phyloP scores from a whole-genome alignment of 2,329 filamentous ascomycete genomes.

The Penicillium janthinellum region DNA sequence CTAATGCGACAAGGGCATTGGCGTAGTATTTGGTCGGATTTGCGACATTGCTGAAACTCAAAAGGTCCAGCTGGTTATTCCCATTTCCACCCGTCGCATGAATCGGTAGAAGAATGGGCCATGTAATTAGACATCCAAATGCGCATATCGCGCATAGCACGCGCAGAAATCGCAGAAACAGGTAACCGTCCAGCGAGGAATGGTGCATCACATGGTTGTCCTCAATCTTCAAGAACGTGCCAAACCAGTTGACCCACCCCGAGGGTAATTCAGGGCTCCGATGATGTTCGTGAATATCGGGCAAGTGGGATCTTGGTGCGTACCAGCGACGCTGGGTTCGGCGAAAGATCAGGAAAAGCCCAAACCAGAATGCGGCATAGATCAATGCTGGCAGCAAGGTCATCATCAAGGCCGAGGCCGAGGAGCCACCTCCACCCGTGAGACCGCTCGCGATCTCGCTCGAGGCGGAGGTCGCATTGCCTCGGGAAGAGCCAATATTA shows the following conservation, averaged over 20 bases:
- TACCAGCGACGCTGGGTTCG: slow-evolving; percentile 50
- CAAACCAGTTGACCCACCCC: slow-evolving; percentile 58
- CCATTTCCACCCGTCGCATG: slow-evolving; percentile 78
- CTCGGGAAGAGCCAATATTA: slow-evolving; percentile 46
- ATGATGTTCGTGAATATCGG: slow-evolving; percentile 48
- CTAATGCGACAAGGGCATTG: slow-evolving; percentile 72
- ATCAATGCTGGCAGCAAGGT: slow-evolving; percentile 52
- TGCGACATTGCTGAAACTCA: slow-evolving; percentile 77
- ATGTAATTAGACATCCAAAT: slow-evolving; percentile 78
- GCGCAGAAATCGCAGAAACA: slow-evolving; percentile 85
- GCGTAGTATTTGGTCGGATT: slow-evolving; percentile 71
- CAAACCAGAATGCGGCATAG: slow-evolving; percentile 47
- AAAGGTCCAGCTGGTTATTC: slow-evolving; percentile 68
- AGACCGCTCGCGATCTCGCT: slow-evolving; percentile 34
- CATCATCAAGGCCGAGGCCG: slow-evolving; percentile 51
- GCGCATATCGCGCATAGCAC: slow-evolving; percentile 77
- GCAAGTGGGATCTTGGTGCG: slow-evolving; percentile 46
- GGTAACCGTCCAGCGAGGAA: slow-evolving; percentile 86
- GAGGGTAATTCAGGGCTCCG: slow-evolving; percentile 51
- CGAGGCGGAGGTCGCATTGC: slow-evolving; percentile 40
- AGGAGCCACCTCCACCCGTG: slow-evolving; percentile 48
- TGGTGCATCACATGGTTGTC: slow-evolving; percentile 86
- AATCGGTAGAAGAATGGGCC: slow-evolving; percentile 85
- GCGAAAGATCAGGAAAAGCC: slow-evolving; percentile 50
- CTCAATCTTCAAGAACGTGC: slow-evolving; percentile 55